phyloP scores from a whole-genome alignment of 768 basidiomycete species.

The Trametes punicea region DNA sequence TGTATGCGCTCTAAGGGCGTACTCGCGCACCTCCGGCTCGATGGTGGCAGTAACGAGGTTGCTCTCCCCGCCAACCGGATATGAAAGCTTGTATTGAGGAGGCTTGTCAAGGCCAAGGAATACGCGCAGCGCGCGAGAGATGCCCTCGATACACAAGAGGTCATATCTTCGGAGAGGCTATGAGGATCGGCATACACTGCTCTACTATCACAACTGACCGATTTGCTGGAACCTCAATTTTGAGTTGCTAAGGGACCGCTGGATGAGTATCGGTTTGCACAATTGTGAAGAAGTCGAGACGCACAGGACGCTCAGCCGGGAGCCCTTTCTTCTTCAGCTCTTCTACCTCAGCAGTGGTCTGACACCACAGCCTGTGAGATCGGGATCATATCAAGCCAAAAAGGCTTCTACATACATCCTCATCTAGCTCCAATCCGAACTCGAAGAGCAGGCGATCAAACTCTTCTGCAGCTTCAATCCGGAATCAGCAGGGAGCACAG shows the following conservation, averaged over 20 bases:
- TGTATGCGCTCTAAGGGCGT: background rate
- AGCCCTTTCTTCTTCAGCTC: slow-evolving; percentile 79
- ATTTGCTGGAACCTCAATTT: slow-evolving; percentile 99
- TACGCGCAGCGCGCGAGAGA: slow-evolving; percentile 78
- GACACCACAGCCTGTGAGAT: background rate
- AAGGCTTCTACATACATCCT: slow-evolving; percentile 66
- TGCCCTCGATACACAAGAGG: slow-evolving; percentile 94
- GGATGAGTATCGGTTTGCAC: background rate
- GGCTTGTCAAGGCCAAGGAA: slow-evolving; percentile 71
- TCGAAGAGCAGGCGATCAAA: slow-evolving; percentile 97
- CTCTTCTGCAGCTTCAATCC: slow-evolving; percentile 75
- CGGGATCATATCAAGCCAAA: background rate
- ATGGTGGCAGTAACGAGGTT: slow-evolving; percentile 65
- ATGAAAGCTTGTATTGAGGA: slow-evolving; percentile 71
- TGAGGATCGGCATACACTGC: slow-evolving; percentile 1
- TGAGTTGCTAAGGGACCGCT: slow-evolving; percentile 72
- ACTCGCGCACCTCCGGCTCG: slow-evolving; percentile 64
- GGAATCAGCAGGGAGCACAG: slow-evolving; percentile 18
- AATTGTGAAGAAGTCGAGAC: slow-evolving; percentile 21
- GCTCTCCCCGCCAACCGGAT: slow-evolving; percentile 65
- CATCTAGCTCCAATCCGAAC: slow-evolving; percentile 95
- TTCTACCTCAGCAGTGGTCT: slow-evolving; percentile 90
- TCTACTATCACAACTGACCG: slow-evolving; percentile 42
- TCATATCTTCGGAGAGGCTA: slow-evolving; percentile 68
- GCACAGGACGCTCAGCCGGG: slow-evolving; percentile 79